Evolutionary conservation across 345 rosid species (phyloP).

Genomic region (Arabidopsis suecica): DNA sequence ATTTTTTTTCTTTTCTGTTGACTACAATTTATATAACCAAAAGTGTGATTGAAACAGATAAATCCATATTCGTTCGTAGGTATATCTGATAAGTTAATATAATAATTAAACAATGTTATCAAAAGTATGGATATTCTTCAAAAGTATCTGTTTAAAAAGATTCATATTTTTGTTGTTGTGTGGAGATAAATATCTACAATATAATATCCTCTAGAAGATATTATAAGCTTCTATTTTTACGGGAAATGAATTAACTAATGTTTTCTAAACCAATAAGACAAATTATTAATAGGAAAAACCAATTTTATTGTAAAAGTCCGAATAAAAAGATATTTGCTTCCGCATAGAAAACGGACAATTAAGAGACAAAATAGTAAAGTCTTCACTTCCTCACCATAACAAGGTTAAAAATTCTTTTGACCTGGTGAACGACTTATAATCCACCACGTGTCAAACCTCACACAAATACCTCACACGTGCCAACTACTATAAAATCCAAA

Average conservation of each 20-base stretch:
- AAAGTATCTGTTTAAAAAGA: background rate
- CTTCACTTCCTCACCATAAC: slow-evolving; percentile 37
- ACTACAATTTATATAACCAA: background rate
- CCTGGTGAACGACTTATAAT: slow-evolving; percentile 16
- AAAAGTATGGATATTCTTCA: background rate
- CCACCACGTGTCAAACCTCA: slow-evolving; percentile 38
- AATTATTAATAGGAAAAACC: background rate
- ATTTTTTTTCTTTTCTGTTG: background rate
- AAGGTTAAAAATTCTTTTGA: slow-evolving; percentile 31
- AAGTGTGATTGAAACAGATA: background rate
- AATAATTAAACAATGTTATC: background rate
- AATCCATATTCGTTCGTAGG: background rate
- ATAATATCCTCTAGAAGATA: background rate
- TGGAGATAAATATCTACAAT: slow-evolving; percentile 10
- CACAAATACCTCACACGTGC: slow-evolving; percentile 23
- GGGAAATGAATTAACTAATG: background rate
- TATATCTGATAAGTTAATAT: background rate
- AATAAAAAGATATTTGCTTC: background rate
- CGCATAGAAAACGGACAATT: slow-evolving; percentile 36
- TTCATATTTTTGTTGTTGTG: background rate
- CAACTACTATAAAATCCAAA: slow-evolving; percentile 30
- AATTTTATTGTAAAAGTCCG: background rate
- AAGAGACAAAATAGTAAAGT: slow-evolving; percentile 44
- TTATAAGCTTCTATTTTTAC: background rate
- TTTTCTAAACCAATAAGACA: background rate